Evolutionary conservation across 768 basidiomycete genomes (phyloP).

Genomic region (Kwoniella pini): DNA sequence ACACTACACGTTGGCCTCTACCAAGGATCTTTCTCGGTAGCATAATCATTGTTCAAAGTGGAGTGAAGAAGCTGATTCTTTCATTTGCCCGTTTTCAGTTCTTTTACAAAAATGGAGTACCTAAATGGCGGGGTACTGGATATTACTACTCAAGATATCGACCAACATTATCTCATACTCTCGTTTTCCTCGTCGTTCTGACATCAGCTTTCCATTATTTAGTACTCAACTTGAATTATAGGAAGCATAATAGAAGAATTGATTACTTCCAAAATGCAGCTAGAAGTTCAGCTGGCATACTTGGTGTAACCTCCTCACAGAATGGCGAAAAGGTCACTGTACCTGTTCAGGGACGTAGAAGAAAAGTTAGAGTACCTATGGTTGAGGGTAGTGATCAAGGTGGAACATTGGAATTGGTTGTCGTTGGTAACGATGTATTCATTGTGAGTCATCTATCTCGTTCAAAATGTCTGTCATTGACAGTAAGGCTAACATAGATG

Average conservation of each 20-base stretch:
- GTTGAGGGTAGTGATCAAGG: conserved; percentile 42
- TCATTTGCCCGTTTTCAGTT: too few species aligned
- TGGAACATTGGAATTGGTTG: conserved; percentile 48
- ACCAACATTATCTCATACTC: conserved; percentile 81
- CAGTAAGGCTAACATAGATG: background rate
- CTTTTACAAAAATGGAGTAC: conserved; percentile 97
- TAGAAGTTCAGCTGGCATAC: conserved; percentile 22
- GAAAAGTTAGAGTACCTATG: conserved; percentile 53
- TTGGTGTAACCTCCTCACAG: background rate
- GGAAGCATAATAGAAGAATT: conserved; percentile 69
- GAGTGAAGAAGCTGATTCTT: background rate
- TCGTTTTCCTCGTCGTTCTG: conserved; percentile 72
- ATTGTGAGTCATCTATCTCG: conserved; percentile 41
- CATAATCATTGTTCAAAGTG: background rate
- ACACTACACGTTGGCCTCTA: too few species aligned
- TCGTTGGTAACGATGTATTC: conserved; percentile 48
- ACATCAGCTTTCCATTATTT: conserved; percentile 81
- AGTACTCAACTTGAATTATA: conserved; percentile 75
- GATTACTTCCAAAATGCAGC: conserved; percentile 52
- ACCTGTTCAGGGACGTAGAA: conserved; percentile 23
- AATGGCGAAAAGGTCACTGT: conserved; percentile 15
- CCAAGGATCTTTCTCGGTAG: too few species aligned
- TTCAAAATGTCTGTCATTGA: background rate
- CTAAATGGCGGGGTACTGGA: conserved; percentile 91
- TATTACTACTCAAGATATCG: conserved; percentile 97